These are phyloP conservation scores for Corchorus capsularis DNA, from an alignment of 345 rosid species.

Conservation along the genomic window DNA sequence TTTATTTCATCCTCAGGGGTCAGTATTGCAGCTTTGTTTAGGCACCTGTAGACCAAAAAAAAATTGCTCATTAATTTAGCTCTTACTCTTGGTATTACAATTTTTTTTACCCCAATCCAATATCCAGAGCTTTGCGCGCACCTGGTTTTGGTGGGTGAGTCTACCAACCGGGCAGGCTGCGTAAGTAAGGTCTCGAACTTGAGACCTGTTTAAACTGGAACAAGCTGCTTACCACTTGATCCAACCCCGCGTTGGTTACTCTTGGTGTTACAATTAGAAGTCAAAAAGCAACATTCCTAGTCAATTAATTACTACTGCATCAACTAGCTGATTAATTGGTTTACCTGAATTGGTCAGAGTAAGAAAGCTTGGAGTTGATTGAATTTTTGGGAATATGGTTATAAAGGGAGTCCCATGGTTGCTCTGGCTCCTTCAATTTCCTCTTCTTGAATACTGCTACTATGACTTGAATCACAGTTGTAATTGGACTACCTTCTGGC, in stretches of 20 bases:
- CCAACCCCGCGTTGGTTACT: too few species aligned
- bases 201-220: too few species aligned
- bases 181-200: too few species aligned
- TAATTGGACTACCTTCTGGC: constrained; percentile 46
- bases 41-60: constrained; percentile 25
- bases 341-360: constrained; percentile 50
- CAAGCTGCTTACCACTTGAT: too few species aligned
- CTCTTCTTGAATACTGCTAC: constrained; percentile 45
- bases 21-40: constrained; percentile 45
- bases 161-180: too few species aligned
- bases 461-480: constrained; percentile 30
- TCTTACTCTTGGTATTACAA: too few species aligned
- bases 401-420: constrained; percentile 32
- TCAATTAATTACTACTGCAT: background rate
- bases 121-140: too few species aligned
- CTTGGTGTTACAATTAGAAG: too few species aligned
- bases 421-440: constrained; percentile 28
- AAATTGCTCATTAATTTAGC: too few species aligned
- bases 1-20: constrained; percentile 33
- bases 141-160: too few species aligned
- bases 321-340: background rate
- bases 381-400: constrained; percentile 32
- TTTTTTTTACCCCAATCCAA: too few species aligned
- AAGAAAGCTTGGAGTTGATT: constrained; percentile 43
- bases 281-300: background rate